Evolutionary conservation across 345 rosid species (phyloP), one percentile per base, ranked within the genome.

Genomic region (Rubroshorea leprosula): DNA sequence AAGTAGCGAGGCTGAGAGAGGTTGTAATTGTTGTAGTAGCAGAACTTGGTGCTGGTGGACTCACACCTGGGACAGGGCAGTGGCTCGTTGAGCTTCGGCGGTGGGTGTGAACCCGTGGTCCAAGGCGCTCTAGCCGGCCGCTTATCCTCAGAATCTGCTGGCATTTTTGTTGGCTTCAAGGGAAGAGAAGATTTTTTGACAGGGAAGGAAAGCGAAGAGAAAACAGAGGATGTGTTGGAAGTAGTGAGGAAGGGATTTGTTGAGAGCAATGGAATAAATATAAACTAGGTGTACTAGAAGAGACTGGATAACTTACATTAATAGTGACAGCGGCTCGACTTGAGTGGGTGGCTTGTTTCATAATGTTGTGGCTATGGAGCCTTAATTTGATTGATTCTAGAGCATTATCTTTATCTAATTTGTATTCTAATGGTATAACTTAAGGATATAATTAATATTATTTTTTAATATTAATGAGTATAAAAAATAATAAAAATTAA

Each of bases 1-100:
- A 77, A 83, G 68, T 83, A 78, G 27, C 88, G 88, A 15, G 88
- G 88, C 74, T 80, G 88, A 39, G 83, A 63, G 58, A 80, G 74
- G 68, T 80, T 83, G 68, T 83, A 83, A 76, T 83, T 83, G 68
- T 83, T 83, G 72, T 77, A 83, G 72, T 83, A 83, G 56, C 88
- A 83, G 61, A 83, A 83, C 74, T 83, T 83, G 55, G 89, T 83
- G 78, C 62, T 77, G 48, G 53, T 62, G 9, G 84, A 79, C 25
- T 73, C 67, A 26, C 87, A 82, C 72, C 89, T 68, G 0, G 89
- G 89, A 58, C 89, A 80, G 3, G 81, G 77, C 21, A 83, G 73
- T 7, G 71, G 60, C 24, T 79, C 85, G 1, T 64, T 18, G 39
- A 51, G 45, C 27, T 73, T 68, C 0, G 79, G 72, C 0, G 74